A percentile compares a stretch with the other conserved stretches of the same genome.
Evolutionary conservation across 1,284 basidiomycete species (phyloP).

Genomic region (Crucibulum cyathiforme): DNA sequence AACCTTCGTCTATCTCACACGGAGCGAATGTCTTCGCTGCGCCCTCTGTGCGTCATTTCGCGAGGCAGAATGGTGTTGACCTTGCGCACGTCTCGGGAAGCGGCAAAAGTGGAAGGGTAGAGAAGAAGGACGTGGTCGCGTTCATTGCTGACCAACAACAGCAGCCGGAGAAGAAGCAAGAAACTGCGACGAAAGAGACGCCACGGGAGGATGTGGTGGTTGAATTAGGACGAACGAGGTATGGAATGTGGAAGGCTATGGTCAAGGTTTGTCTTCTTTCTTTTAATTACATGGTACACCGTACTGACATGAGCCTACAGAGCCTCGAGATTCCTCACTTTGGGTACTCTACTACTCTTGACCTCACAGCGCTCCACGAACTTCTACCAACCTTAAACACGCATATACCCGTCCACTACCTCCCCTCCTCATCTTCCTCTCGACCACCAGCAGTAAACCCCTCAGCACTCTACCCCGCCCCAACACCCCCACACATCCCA

Average conservation of each 20-base stretch:
- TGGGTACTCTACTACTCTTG: conserved; percentile 75
- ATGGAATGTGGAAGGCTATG: conserved; percentile 85
- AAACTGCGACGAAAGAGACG: no score
- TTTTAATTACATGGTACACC: background rate
- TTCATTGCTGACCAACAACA: conserved; percentile 31
- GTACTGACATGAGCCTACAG: conserved; percentile 35
- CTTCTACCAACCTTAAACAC: conserved; percentile 71
- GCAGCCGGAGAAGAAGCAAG: no score
- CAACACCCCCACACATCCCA: conserved; percentile 28
- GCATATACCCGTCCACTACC: conserved; percentile 67
- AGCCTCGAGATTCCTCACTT: conserved; percentile 79
- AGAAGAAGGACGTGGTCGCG: conserved; percentile 76
- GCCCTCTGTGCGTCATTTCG: conserved; percentile 82
- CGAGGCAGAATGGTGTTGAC: conserved; percentile 70
- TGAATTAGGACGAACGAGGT: conserved; percentile 74
- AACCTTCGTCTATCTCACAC: conserved; percentile 6
- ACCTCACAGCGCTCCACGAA: conserved; percentile 74
- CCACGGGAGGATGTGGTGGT: conserved; percentile 51
- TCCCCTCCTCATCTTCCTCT: conserved; percentile 34
- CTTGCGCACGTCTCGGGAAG: conserved; percentile 67
- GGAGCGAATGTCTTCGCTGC: conserved; percentile 61
- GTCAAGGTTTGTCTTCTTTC: conserved; percentile 53
- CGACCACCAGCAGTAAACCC: conserved; percentile 21
- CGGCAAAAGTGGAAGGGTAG: conserved; percentile 78
- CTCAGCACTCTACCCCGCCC: conserved; percentile 40